Evolutionary conservation across 2,329 filamentous ascomycete species (phyloP), one percentile per base, ranked within the genome.

Genomic region (Graphiopsis chlorocephala): DNA sequence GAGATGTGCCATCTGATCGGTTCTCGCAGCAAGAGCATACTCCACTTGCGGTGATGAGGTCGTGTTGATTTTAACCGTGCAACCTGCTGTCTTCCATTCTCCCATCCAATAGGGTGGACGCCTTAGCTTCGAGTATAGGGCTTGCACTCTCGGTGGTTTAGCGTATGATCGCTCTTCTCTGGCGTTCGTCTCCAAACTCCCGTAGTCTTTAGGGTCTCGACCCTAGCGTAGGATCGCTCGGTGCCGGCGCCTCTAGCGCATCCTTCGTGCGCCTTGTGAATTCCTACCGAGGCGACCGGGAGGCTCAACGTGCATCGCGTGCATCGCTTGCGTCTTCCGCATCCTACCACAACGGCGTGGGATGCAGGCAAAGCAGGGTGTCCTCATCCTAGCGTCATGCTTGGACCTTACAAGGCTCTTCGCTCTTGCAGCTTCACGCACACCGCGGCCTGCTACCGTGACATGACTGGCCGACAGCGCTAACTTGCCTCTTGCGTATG

Each of bases 281-380:
- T 58, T 33, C 55, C 31, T 58, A 26, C 25, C 55, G 55, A 58
- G 20, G 55, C 55, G 55, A 28, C 10, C n/a, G 26, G 17, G 26
- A n/a, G 29, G n/a, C 31, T 58, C 55, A 58, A 58, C 55, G 55
- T 42, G 35, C 35, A 26, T 42, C 55, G 55, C 55, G 25, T 58
- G 55, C 28, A 58, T 17, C 47, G 47, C 47, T 28, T 50, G 47
- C 47, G 25, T 29, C 50, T 28, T n/a, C 29, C 50, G 50, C 26
- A 35, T 38, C 33, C 55, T 23, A 33, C 35, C 33, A 35, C 15
- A 31, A 29, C 50, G 26, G 50, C 31, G 50, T 53, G 14, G 50
- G 38, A 45, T 31, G 26, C 26, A n/a, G n/a, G n/a, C n/a, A n/a
- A n/a, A n/a, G n/a, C n/a, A 20, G 38, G n/a, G 38, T 20, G 38